phyloP scores from a whole-genome alignment of 2,329 filamentous ascomycete genomes.

The Colletotrichum destructivum region DNA sequence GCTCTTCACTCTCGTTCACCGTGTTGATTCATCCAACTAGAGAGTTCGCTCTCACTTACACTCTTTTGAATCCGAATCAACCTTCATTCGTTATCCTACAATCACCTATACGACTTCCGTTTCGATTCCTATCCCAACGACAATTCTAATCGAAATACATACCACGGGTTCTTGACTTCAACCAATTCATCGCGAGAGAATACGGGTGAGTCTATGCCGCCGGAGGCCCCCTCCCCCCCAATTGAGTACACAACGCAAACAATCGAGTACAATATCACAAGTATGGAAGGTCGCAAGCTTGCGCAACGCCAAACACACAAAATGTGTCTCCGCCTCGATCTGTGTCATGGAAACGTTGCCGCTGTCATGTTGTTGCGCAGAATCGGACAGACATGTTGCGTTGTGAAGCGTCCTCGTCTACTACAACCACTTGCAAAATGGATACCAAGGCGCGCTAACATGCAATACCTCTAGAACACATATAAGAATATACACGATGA shows the following conservation, averaged over 20 bases:
- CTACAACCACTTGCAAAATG: background rate
- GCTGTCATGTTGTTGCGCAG: background rate
- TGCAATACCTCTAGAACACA: constrained; percentile 6
- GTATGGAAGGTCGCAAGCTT: background rate
- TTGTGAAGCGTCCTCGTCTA: background rate
- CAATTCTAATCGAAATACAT: constrained; percentile 7
- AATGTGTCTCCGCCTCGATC: background rate
- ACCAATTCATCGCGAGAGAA: constrained; percentile 26
- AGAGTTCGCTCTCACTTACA: constrained; percentile 43
- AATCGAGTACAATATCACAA: background rate
- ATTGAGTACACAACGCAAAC: background rate
- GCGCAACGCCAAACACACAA: background rate
- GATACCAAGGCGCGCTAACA: constrained; percentile 26
- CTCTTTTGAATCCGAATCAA: constrained; percentile 41
- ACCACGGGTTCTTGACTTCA: constrained; percentile 19
- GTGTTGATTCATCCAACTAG: constrained; percentile 43
- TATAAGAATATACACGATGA: constrained; percentile 56
- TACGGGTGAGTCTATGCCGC: constrained; percentile 23
- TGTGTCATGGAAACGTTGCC: background rate
- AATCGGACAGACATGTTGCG: background rate
- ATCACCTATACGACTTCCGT: constrained; percentile 18
- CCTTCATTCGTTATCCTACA: constrained; percentile 39
- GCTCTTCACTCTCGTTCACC: constrained; percentile 39
- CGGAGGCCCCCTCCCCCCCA: background rate
- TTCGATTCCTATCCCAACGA: constrained; percentile 26